Percentiles rank a stretch among this genome's conserved stretches.
phyloP scores from a whole-genome alignment of 2,329 filamentous ascomycete species.

The Nigrograna mackinnonii region DNA sequence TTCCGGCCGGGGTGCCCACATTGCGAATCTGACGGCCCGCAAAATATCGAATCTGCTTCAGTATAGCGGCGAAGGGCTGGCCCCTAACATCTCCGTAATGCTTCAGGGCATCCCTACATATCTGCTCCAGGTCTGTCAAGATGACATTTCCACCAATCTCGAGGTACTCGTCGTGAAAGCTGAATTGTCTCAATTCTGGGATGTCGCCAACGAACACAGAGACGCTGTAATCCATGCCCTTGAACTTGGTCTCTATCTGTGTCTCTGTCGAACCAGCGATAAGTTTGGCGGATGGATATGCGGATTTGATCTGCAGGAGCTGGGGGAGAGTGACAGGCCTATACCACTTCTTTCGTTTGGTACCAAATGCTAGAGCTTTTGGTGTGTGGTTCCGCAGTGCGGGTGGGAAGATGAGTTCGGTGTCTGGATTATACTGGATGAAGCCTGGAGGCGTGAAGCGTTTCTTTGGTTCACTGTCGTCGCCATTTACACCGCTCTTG shows the following conservation, averaged over 20 bases:
- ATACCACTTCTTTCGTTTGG: conserved; percentile 94
- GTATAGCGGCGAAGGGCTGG: conserved; percentile 86
- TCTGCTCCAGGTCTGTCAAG: conserved; percentile 85
- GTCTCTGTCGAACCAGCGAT: conserved; percentile 97
- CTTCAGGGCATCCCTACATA: conserved; percentile 77
- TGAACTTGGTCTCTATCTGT: conserved; percentile 98
- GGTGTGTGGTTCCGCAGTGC: conserved; percentile 80
- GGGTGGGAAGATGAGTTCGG: conserved; percentile 93
- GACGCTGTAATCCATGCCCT: conserved; percentile 84
- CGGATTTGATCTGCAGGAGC: conserved; percentile 87
- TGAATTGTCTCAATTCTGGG: conserved; percentile 80
- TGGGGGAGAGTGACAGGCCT: conserved; percentile 85
- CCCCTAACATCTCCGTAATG: conserved; percentile 73
- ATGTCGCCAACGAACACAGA: conserved; percentile 96
- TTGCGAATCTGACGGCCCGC: conserved; percentile 95
- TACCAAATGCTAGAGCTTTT: conserved; percentile 83
- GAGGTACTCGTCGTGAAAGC: conserved; percentile 77
- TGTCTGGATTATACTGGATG: conserved; percentile 91
- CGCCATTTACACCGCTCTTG: conserved; percentile 39
- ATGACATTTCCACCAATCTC: conserved; percentile 93
- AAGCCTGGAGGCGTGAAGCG: conserved; percentile 85
- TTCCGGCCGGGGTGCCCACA: conserved; percentile 95
- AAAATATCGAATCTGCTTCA: conserved; percentile 94
- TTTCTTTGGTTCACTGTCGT: conserved; percentile 51
- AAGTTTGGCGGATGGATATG: conserved; percentile 84